phyloP scores from a whole-genome alignment of 1,284 basidiomycete genomes.

The Ganoderma boninense region DNA sequence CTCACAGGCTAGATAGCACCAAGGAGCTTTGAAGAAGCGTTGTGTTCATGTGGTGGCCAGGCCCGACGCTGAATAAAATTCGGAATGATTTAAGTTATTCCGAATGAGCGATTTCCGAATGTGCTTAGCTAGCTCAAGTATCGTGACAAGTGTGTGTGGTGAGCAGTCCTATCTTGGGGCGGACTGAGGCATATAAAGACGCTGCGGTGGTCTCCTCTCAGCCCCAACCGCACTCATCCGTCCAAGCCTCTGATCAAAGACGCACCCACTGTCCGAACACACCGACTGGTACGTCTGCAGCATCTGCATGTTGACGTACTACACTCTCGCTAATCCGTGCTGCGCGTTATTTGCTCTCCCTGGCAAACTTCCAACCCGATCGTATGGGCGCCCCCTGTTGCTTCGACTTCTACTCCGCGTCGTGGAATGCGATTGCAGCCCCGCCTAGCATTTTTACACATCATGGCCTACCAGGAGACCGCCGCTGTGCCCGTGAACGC shows the following conservation, averaged over 20 bases:
- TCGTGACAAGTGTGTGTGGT: not conserved
- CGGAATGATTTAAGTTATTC: not conserved
- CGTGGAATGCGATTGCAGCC: not conserved
- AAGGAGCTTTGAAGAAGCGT: not conserved
- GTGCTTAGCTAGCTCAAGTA: not conserved
- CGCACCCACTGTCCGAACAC: not conserved
- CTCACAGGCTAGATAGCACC: not conserved
- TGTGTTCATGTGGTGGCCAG: not conserved
- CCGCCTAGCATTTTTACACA: not conserved
- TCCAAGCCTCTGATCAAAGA: not conserved
- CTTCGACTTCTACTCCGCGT: not conserved
- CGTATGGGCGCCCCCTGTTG: not conserved
- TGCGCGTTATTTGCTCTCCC: not conserved
- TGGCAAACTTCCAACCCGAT: conserved; percentile 1
- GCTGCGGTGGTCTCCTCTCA: not conserved
- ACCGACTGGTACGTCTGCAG: not conserved
- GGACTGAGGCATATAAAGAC: not conserved
- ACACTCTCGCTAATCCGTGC: not conserved
- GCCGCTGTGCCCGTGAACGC: conserved; percentile 53
- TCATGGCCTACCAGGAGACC: conserved; percentile 37
- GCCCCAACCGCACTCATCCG: not conserved
- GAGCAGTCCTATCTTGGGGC: too few relatives aligned
- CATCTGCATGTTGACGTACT: not conserved
- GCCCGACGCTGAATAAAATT: not conserved
- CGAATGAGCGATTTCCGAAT: not conserved